Evolutionary conservation across 2,329 filamentous ascomycete genomes (phyloP).

Genomic region (Cordyceps cateniannulata): DNA sequence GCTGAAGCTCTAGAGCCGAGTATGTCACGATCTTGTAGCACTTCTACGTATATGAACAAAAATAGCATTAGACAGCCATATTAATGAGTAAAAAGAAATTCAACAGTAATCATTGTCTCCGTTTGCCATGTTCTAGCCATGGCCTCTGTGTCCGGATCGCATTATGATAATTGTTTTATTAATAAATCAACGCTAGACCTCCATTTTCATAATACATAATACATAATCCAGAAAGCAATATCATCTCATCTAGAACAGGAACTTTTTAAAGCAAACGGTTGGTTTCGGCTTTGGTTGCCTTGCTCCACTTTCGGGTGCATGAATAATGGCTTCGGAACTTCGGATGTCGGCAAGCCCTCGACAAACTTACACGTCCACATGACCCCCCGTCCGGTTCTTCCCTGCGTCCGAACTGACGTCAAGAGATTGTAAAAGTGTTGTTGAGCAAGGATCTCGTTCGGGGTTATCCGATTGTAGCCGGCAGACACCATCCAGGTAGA

Average conservation of each 20-base stretch:
- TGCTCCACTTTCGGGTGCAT: not conserved
- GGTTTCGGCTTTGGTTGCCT: not conserved
- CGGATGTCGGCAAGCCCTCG: not conserved
- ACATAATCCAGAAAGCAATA: not conserved
- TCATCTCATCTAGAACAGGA: no score
- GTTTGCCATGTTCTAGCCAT: no score
- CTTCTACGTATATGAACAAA: not conserved
- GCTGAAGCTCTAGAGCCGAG: conserved; percentile 20
- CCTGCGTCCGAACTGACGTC: not conserved
- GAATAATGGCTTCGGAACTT: not conserved
- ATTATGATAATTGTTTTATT: not conserved
- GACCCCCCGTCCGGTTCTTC: not conserved
- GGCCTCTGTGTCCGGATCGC: not conserved
- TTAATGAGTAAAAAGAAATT: not conserved
- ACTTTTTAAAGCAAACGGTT: not conserved
- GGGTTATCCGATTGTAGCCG: not conserved
- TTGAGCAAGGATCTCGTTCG: not conserved
- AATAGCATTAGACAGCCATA: not conserved
- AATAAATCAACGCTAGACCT: not conserved
- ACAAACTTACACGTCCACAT: not conserved
- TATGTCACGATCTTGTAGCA: not conserved
- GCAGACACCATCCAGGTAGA: not conserved
- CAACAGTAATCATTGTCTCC: no score
- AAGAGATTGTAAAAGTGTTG: not conserved
- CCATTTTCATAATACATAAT: not conserved